Conservation (phyloP, 139 green algal genomes). For the Pleodorina starrii region DNA sequence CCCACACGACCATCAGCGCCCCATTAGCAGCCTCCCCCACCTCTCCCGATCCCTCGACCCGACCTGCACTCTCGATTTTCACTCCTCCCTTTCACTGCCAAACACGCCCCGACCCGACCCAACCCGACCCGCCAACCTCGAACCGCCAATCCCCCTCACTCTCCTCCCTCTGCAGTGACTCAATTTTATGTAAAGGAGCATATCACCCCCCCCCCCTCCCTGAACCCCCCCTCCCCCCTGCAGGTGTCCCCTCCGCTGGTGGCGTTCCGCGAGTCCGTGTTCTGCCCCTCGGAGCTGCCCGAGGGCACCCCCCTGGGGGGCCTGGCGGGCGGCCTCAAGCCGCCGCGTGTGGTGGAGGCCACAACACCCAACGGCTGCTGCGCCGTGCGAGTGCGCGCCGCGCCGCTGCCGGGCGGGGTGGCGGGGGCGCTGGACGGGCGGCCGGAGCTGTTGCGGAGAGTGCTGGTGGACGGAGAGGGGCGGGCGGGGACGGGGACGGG, state of each 20-base stretch:
- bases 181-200: too few relatives aligned
- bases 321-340: conserved; percentile 3
- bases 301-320: conserved; percentile 37
- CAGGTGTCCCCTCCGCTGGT: conserved; percentile 95
- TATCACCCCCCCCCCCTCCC: too few relatives aligned
- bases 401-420: conserved; percentile 68
- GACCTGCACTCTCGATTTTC: too few relatives aligned
- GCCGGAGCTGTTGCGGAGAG: conserved; percentile 64
- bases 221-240: neutral
- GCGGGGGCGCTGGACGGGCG: conserved; percentile 76
- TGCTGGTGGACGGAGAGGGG: conserved; percentile 22
- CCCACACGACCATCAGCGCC: too few relatives aligned
- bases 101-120: too few relatives aligned
- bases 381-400: conserved; percentile 80
- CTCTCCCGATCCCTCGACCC: too few relatives aligned
- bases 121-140: too few relatives aligned
- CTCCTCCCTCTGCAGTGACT: too few relatives aligned
- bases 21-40: too few relatives aligned
- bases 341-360: conserved; percentile 77
- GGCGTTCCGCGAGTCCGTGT: conserved; percentile 90
- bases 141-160: too few relatives aligned
- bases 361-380: conserved; percentile 80
- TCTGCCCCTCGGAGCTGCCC: conserved; percentile 62
- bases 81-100: too few relatives aligned
- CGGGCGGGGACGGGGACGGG: neutral